phyloP scores from a whole-genome alignment of 352 stramenopile species.

The Peronospora farinosa region DNA sequence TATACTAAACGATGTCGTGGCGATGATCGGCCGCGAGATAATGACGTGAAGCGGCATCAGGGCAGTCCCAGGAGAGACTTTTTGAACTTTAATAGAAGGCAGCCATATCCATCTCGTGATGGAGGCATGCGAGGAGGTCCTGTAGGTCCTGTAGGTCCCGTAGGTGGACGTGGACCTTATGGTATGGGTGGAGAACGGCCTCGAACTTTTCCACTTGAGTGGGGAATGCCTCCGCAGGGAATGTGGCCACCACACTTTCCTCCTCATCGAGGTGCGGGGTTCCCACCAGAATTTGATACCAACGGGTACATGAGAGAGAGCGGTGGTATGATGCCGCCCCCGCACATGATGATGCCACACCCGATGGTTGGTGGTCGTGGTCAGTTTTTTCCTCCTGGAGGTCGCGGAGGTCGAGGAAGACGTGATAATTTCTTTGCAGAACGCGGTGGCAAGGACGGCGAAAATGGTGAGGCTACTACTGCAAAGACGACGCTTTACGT shows the following conservation, averaged over 20 bases:
- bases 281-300: constrained; percentile 59
- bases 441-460: constrained; percentile 25
- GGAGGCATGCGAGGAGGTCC: constrained; percentile 20
- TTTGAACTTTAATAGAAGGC: constrained; percentile 10
- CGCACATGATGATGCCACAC: constrained; percentile 63
- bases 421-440: constrained; percentile 34
- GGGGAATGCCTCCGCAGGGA: constrained; percentile 55
- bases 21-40: constrained; percentile 37
- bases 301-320: constrained; percentile 63
- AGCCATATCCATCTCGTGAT: constrained; percentile 29
- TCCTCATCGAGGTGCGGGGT: constrained; percentile 29
- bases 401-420: constrained; percentile 37
- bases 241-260: constrained; percentile 68
- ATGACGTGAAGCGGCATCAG: constrained; percentile 31
- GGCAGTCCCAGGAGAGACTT: constrained; percentile 34
- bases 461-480: constrained; percentile 21
- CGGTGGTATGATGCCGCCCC: constrained; percentile 49
- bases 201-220: constrained; percentile 60
- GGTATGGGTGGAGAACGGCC: constrained; percentile 41
- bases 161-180: constrained; percentile 29
- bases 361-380: constrained; percentile 41
- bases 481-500: constrained; percentile 76
- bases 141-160: constrained; percentile 17
- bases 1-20: constrained; percentile 58
- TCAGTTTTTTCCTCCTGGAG: constrained; percentile 39